phyloP scores from a whole-genome alignment of 2,329 filamentous ascomycete genomes.

The Emergomyces pasteurianus region DNA sequence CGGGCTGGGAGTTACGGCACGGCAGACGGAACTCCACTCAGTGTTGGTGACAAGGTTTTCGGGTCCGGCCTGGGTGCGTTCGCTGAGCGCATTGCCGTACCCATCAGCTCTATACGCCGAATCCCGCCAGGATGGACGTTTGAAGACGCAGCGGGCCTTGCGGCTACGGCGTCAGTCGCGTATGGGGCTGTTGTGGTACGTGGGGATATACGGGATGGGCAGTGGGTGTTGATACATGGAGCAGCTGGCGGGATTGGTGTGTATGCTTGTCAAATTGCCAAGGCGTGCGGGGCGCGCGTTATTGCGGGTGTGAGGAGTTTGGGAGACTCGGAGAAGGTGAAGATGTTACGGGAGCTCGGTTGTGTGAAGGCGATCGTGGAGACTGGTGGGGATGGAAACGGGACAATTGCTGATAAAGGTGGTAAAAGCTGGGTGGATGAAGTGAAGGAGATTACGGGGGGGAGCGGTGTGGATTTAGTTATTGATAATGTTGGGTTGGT shows the following conservation, averaged over 20 bases:
- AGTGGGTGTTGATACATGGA: constrained; percentile 44
- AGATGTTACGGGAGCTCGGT: background rate
- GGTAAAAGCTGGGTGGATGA: constrained; percentile 38
- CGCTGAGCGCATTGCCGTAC: constrained; percentile 39
- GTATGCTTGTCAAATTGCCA: constrained; percentile 45
- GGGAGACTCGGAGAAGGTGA: constrained; percentile 11
- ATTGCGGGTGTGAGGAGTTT: constrained; percentile 43
- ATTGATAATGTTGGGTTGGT: constrained; percentile 49
- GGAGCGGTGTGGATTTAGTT: constrained; percentile 44
- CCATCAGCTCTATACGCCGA: constrained; percentile 27
- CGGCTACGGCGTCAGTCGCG: constrained; percentile 42
- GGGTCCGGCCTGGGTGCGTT: constrained; percentile 42
- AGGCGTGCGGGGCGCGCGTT: constrained; percentile 41
- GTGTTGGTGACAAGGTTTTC: constrained; percentile 42
- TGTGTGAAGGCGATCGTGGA: constrained; percentile 8
- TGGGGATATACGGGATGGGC: constrained; percentile 32
- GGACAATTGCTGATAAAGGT: background rate
- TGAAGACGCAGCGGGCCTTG: constrained; percentile 42
- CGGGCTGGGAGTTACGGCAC: background rate
- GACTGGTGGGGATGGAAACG: background rate
- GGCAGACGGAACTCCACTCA: background rate
- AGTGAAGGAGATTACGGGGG: constrained; percentile 37
- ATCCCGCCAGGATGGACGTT: constrained; percentile 38
- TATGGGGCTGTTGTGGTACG: constrained; percentile 33
- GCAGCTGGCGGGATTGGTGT: constrained; percentile 45